A percentile compares a stretch with the other conserved stretches of the same genome.
Conservation (phyloP, 2,329 filamentous ascomycete genomes). For the Fusarium vanettenii region DNA sequence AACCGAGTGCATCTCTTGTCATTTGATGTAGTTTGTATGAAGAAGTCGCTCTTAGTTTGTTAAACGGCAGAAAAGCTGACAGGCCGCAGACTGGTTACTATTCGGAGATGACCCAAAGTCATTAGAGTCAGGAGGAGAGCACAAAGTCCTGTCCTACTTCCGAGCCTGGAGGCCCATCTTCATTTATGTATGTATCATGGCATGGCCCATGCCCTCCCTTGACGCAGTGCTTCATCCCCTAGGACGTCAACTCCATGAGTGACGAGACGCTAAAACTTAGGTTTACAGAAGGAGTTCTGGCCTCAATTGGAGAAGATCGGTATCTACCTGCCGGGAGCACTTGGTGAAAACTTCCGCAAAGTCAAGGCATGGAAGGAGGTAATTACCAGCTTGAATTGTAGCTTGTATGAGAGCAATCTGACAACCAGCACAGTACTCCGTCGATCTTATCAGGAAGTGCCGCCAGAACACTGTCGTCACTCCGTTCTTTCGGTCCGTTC, state of each 20-base stretch:
- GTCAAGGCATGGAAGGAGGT: slow-evolving; percentile 6
- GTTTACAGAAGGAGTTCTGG: not conserved
- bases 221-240: too few species aligned
- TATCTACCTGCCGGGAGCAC: not conserved
- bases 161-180: slow-evolving; percentile 5
- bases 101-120: slow-evolving; percentile 4
- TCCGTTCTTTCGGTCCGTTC: not conserved
- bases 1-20: not conserved
- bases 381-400: not conserved
- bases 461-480: not conserved
- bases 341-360: not conserved
- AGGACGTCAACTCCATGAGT: not conserved
- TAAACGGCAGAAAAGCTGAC: not conserved
- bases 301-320: not conserved
- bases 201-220: not conserved
- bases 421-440: not conserved
- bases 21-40: slow-evolving; percentile 6
- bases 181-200: not conserved
- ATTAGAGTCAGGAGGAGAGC: not conserved
- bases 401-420: too few species aligned
- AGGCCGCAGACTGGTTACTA: not conserved
- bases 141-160: not conserved
- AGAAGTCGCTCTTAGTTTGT: not conserved
- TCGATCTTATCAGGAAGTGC: not conserved
- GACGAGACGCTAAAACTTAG: not conserved